phyloP scores from a whole-genome alignment of 257 asterid genomes.

The Thymus mandschuricus region DNA sequence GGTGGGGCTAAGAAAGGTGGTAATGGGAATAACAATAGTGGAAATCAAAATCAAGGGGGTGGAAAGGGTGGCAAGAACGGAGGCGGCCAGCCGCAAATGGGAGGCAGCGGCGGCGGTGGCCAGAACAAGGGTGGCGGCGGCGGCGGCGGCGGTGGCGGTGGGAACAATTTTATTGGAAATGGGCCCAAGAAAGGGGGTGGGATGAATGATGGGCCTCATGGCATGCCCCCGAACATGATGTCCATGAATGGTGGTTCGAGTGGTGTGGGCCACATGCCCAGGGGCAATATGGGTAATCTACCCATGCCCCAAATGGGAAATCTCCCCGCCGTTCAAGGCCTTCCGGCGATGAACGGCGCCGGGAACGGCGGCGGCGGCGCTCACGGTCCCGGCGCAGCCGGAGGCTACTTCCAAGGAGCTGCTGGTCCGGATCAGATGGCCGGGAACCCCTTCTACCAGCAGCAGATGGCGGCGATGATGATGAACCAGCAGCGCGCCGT shows the following conservation, averaged over 20 bases:
- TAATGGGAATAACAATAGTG: slow-evolving; percentile 39
- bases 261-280: slow-evolving; percentile 43
- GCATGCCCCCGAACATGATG: slow-evolving; percentile 96
- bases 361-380: slow-evolving; percentile 43
- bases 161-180: slow-evolving; percentile 44
- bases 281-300: slow-evolving; percentile 47
- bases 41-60: slow-evolving; percentile 58
- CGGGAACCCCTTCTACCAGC: slow-evolving; percentile 70
- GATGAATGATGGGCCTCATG: slow-evolving; percentile 70
- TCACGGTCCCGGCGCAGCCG: slow-evolving; percentile 20
- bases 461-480: slow-evolving; percentile 81
- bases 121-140: slow-evolving; percentile 25
- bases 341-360: slow-evolving; percentile 60
- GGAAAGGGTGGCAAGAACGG: slow-evolving; percentile 65
- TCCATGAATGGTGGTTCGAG: slow-evolving; percentile 47
- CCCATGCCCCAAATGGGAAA: slow-evolving; percentile 46
- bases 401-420: slow-evolving; percentile 56
- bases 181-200: slow-evolving; percentile 74
- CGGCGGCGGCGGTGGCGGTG: slow-evolving; percentile 39
- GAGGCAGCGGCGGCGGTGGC: background rate
- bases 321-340: slow-evolving; percentile 67
- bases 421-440: slow-evolving; percentile 56
- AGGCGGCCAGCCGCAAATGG: slow-evolving; percentile 56
- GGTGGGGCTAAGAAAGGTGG: slow-evolving; percentile 45
- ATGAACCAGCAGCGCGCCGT: slow-evolving; percentile 77